phyloP scores from a whole-genome alignment of 2,329 filamentous ascomycete species.

The Neodidymelliopsis sp. region DNA sequence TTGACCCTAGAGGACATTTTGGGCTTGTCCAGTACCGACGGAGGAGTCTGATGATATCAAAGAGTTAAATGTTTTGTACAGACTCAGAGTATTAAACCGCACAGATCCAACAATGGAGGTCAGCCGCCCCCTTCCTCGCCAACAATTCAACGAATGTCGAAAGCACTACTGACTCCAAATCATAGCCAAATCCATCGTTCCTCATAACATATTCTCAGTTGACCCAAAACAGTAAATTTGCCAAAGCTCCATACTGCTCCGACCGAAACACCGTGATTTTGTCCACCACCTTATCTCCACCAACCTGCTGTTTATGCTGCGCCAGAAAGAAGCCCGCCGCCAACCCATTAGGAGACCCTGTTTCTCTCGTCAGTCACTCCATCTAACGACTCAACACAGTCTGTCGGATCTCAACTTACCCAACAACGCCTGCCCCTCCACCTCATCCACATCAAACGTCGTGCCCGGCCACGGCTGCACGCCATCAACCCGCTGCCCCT shows the following conservation, averaged over 20 bases:
- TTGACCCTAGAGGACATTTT: too few relatives aligned
- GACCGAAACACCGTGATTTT: conserved; percentile 19
- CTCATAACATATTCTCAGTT: too few relatives aligned
- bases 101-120: too few relatives aligned
- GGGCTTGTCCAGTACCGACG: too few relatives aligned
- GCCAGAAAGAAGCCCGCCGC: conserved; percentile 18
- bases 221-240: conserved; percentile 4
- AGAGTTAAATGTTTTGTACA: too few relatives aligned
- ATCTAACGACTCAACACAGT: not conserved
- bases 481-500: not conserved
- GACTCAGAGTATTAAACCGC: too few relatives aligned
- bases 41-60: too few relatives aligned
- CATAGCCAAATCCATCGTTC: too few relatives aligned
- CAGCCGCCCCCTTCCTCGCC: too few relatives aligned
- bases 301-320: conserved; percentile 21
- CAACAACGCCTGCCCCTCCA: conserved; percentile 11
- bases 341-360: conserved; percentile 17
- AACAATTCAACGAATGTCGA: too few relatives aligned
- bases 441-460: conserved; percentile 5
- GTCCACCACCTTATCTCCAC: conserved; percentile 4
- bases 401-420: not conserved
- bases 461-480: conserved; percentile 15
- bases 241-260: conserved; percentile 1
- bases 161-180: too few relatives aligned
- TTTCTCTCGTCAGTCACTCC: not conserved